phyloP scores from a whole-genome alignment of 768 basidiomycete genomes.

The Lentinula lateritia region DNA sequence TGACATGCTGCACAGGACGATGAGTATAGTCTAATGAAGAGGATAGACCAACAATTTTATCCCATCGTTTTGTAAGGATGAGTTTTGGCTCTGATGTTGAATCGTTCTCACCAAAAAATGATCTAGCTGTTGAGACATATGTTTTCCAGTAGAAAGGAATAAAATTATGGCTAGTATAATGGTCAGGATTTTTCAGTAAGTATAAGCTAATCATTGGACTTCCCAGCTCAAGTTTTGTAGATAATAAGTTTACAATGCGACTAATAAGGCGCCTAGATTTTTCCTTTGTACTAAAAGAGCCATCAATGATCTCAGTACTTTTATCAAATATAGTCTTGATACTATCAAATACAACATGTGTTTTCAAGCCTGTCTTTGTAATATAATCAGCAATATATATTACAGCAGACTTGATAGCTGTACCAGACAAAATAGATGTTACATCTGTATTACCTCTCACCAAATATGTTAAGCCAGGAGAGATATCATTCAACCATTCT shows the following conservation, averaged over 20 bases:
- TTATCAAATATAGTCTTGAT: slow-evolving; percentile 19
- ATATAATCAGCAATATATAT: slow-evolving; percentile 39
- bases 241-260: slow-evolving; percentile 30
- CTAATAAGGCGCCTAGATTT: slow-evolving; percentile 25
- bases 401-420: slow-evolving; percentile 30
- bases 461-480: slow-evolving; percentile 23
- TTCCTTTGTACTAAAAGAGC: slow-evolving; percentile 8
- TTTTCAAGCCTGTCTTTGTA: slow-evolving; percentile 33
- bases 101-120: slow-evolving; percentile 10
- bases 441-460: slow-evolving; percentile 35
- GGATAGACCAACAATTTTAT: slow-evolving; percentile 16
- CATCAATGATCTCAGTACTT: slow-evolving; percentile 17
- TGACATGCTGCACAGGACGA: slow-evolving; percentile 24
- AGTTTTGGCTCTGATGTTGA: slow-evolving; percentile 15
- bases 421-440: slow-evolving; percentile 31
- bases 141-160: slow-evolving; percentile 25
- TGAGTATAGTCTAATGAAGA: background rate
- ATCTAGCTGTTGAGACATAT: slow-evolving; percentile 20
- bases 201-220: slow-evolving; percentile 31
- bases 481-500: slow-evolving; percentile 29
- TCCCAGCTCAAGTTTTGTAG: slow-evolving; percentile 29
- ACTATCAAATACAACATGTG: slow-evolving; percentile 10
- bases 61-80: slow-evolving; percentile 11
- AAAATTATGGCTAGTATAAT: slow-evolving; percentile 32
- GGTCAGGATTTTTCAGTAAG: slow-evolving; percentile 29